Evolutionary conservation across 208 protist species (phyloP).

Genomic region (Trypanosoma rangeli): DNA sequence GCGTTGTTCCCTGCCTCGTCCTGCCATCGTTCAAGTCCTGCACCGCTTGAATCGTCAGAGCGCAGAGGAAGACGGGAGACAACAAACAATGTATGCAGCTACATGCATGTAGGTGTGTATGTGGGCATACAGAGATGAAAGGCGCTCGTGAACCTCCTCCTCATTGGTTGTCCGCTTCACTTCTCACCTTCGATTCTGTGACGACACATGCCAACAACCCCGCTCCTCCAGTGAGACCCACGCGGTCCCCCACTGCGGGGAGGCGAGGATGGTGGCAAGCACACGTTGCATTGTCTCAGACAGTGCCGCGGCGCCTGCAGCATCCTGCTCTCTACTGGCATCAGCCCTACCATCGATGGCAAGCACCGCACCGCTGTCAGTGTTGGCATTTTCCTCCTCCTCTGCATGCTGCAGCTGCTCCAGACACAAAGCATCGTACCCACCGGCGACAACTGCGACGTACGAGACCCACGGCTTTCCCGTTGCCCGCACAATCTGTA

Average conservation of each 20-base stretch:
- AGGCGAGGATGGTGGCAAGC: background rate
- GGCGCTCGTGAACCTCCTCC: no score
- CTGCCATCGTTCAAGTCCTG: no score
- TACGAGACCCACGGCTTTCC: conserved; percentile 2
- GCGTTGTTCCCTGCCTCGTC: no score
- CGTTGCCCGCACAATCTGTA: conserved; percentile 25
- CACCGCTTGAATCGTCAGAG: no score
- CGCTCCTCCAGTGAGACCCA: conserved; percentile 18
- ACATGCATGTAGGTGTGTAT: no score
- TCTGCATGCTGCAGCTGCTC: background rate
- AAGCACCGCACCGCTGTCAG: no score
- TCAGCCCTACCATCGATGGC: background rate
- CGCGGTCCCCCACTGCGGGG: conserved; percentile 5
- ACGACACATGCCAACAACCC: background rate
- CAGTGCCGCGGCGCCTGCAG: background rate
- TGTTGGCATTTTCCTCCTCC: background rate
- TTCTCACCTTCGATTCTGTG: background rate
- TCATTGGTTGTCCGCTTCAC: background rate
- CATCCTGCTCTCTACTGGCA: background rate
- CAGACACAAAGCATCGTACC: conserved; percentile 9
- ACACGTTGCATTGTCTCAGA: background rate
- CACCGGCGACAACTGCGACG: conserved; percentile 16
- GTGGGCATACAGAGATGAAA: no score
- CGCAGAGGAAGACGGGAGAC: no score
- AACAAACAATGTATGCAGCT: no score